These are phyloP conservation scores for Starmerella vaccinii DNA, from an alignment of 805 yeast species.

Conservation along the genomic window DNA sequence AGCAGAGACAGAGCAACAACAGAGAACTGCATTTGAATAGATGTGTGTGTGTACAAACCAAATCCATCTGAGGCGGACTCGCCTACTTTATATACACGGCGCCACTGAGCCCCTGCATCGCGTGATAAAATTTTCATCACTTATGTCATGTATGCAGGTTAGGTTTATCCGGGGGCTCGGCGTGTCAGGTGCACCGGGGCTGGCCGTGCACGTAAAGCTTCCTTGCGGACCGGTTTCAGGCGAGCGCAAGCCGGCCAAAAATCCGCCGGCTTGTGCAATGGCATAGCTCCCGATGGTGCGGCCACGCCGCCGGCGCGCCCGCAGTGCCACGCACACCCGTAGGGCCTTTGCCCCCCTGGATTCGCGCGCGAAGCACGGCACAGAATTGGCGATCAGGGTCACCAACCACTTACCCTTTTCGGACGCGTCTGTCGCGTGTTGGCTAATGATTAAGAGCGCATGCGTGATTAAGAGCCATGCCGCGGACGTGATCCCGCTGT, in stretches of 20 bases:
- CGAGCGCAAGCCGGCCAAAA: too few relatives aligned
- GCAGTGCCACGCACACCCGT: too few relatives aligned
- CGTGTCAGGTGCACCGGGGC: neutral
- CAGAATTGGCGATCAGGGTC: neutral
- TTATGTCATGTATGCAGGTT: neutral
- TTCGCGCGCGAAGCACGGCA: slow-evolving; percentile 6
- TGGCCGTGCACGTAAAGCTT: neutral
- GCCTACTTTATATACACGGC: slow-evolving; percentile 5
- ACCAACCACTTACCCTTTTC: neutral
- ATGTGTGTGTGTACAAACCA: neutral
- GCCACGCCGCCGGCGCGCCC: too few relatives aligned
- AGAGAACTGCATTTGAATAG: slow-evolving; percentile 19
- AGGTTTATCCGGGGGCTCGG: slow-evolving; percentile 6
- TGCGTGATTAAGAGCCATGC: neutral
- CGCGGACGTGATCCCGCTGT: neutral
- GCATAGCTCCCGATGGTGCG: too few relatives aligned
- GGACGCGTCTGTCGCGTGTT: slow-evolving; percentile 4
- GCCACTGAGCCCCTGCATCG: slow-evolving; percentile 4
- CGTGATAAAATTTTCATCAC: slow-evolving; percentile 5
- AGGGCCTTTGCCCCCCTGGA: too few relatives aligned
- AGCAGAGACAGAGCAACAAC: slow-evolving; percentile 21
- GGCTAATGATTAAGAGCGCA: neutral
- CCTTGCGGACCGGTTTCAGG: too few relatives aligned
- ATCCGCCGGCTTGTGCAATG: too few relatives aligned
- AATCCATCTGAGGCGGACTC: neutral